A percentile compares a stretch with the other conserved stretches of the same genome.
Conservation (phyloP, 2,329 filamentous ascomycete species). For the Chalaropsis thielavioides region DNA sequence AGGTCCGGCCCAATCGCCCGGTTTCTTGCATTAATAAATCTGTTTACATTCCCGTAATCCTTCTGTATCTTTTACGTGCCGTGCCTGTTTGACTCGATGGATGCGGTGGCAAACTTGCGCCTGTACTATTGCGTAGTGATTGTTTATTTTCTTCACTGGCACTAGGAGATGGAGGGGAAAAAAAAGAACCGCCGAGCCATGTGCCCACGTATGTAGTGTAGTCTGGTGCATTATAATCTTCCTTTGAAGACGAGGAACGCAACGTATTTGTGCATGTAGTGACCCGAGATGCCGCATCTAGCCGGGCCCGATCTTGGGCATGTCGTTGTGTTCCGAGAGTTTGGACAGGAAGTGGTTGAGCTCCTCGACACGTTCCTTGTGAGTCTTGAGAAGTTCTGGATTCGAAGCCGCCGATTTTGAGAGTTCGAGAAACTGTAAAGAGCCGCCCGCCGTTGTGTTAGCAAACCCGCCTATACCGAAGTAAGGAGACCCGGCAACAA, state of each 20-base stretch:
- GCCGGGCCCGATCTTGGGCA: slow-evolving; percentile 56
- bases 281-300: slow-evolving; percentile 23
- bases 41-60: background rate
- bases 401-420: slow-evolving; percentile 43
- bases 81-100: background rate
- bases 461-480: background rate
- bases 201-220: background rate
- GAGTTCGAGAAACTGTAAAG: slow-evolving; percentile 57
- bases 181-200: background rate
- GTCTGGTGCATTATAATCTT: background rate
- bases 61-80: background rate
- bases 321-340: slow-evolving; percentile 94
- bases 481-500: background rate
- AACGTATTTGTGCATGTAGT: background rate
- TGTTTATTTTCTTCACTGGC: background rate
- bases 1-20: background rate
- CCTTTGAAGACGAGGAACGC: no score
- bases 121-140: background rate
- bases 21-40: background rate
- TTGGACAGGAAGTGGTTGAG: slow-evolving; percentile 85
- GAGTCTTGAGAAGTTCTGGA: slow-evolving; percentile 80
- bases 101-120: background rate
- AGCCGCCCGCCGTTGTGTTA: background rate
- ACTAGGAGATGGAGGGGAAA: background rate
- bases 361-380: slow-evolving; percentile 93